Percentiles rank a stretch among this genome's conserved stretches.
Evolutionary conservation across 768 basidiomycete species (phyloP).

Genomic region (Mycena sanguinolenta): DNA sequence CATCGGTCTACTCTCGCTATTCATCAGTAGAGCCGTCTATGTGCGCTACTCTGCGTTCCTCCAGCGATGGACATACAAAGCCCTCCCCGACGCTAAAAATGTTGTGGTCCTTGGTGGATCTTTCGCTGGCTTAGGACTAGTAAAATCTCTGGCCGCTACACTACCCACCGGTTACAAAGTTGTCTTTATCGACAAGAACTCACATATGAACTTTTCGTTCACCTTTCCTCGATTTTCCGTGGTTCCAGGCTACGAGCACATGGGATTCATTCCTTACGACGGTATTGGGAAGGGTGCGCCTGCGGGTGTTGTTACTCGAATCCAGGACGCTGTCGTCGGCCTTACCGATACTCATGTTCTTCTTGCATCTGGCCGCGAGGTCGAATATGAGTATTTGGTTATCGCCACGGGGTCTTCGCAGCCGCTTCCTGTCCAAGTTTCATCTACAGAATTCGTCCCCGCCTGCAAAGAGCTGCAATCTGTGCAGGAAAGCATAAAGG

Average conservation of each 20-base stretch:
- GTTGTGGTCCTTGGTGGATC: slow-evolving; percentile 5
- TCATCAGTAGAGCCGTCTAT: not conserved
- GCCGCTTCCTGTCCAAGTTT: slow-evolving; percentile 4
- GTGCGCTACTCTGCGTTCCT: not conserved
- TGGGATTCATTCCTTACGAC: slow-evolving; percentile 1
- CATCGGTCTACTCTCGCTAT: not conserved
- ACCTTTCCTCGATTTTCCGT: not conserved
- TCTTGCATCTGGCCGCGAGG: not conserved
- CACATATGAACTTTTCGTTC: not conserved
- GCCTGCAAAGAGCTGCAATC: slow-evolving; percentile 1
- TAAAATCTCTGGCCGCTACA: not conserved
- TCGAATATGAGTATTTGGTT: not conserved
- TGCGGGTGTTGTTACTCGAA: not conserved
- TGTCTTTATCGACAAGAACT: slow-evolving; percentile 5
- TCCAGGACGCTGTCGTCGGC: slow-evolving; percentile 6
- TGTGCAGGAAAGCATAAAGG: slow-evolving; percentile 2
- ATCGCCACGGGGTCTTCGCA: slow-evolving; percentile 6
- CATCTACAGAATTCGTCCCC: not conserved
- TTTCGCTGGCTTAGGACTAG: slow-evolving; percentile 1
- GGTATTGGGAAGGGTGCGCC: not conserved
- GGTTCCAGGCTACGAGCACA: slow-evolving; percentile 5
- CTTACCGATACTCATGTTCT: not conserved
- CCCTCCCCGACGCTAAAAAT: not conserved
- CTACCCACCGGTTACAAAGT: slow-evolving; percentile 4
- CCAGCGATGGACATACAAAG: slow-evolving; percentile 9